Evolutionary conservation across 1,139 yeast genomes (phyloP), one percentile per base, ranked within the genome.

Genomic region (Kurtzmaniella quercitrusa): DNA sequence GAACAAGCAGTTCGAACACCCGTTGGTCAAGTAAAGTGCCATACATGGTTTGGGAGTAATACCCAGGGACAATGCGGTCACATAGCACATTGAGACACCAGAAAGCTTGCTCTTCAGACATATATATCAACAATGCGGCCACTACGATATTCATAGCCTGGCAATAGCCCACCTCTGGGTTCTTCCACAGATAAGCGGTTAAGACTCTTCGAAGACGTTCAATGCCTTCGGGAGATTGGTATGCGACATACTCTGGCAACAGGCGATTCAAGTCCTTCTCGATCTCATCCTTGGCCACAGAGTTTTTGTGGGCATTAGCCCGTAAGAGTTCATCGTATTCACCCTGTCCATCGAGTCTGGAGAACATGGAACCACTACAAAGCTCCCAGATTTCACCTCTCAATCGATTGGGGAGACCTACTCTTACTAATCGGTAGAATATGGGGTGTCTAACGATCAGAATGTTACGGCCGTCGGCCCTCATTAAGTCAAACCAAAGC

Each of bases 71-170:
- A 47, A 87, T 77, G 38, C 81, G 75, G 49, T 90, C 96, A 66
- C 97, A 90, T 3, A 94, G 65, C n/a, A 79, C 77, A 46, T 83
- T 79, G 47, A 94, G 70, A 46, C 94, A 79, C 98, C 98, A 94
- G 59, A 90, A 94, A 0, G 97, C 98, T 63, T 94, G 98, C 52
- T 93, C 98, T 62, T 94, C 98, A 8, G 95, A 85, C 85, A 90
- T 91, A 62, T 85, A 91, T 44, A 94, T 93, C 48, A 94, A 71
- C 44, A 94, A 66, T 0, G 96, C 97, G 1, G 99, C 99, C 1
- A 85, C 88, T 7, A 94, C 97, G 46, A 94, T 94, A 60, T 94
- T 94, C 99, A 94, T 94, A 1, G 98, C 98, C 61, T 94, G 98
- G 61, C 99, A 94, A 63, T 94, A 94, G 0, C 99, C 99, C 18